phyloP scores from a whole-genome alignment of 2,329 filamentous ascomycete species.

The Niveomyces coronatus region DNA sequence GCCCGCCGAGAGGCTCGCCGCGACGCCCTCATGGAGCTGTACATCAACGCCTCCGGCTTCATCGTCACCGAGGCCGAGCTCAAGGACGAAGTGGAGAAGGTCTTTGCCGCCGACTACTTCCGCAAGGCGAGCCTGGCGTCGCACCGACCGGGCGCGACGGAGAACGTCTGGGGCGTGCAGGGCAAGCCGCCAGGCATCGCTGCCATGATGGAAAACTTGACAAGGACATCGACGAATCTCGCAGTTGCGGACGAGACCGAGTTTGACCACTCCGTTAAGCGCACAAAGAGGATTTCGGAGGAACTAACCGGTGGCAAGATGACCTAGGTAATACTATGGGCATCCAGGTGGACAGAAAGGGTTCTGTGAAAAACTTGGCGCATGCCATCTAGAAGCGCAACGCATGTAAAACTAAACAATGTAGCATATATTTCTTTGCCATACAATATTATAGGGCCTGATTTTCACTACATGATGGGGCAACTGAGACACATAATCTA shows the following conservation, averaged over 20 bases:
- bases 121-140: constrained; percentile 23
- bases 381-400: not conserved
- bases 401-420: constrained; percentile 7
- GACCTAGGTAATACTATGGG: constrained; percentile 20
- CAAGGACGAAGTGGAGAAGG: constrained; percentile 57
- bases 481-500: too few relatives aligned
- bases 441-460: not conserved
- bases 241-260: constrained; percentile 28
- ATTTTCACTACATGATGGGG: not conserved
- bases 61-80: constrained; percentile 77
- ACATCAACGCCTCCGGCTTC: constrained; percentile 79
- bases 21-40: constrained; percentile 73
- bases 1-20: constrained; percentile 48
- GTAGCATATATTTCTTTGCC: constrained; percentile 8
- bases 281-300: constrained; percentile 47
- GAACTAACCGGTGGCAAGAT: constrained; percentile 51
- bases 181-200: constrained; percentile 35
- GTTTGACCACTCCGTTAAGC: constrained; percentile 34
- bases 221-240: constrained; percentile 24
- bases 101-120: constrained; percentile 60
- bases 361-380: constrained; percentile 6
- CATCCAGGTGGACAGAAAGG: not conserved
- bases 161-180: constrained; percentile 43
- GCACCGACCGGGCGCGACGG: constrained; percentile 23
- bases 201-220: constrained; percentile 31